These are phyloP conservation scores for Aspergillus biplanus DNA, from an alignment of 495 filamentous ascomycete genomes.

Conservation along the genomic window DNA sequence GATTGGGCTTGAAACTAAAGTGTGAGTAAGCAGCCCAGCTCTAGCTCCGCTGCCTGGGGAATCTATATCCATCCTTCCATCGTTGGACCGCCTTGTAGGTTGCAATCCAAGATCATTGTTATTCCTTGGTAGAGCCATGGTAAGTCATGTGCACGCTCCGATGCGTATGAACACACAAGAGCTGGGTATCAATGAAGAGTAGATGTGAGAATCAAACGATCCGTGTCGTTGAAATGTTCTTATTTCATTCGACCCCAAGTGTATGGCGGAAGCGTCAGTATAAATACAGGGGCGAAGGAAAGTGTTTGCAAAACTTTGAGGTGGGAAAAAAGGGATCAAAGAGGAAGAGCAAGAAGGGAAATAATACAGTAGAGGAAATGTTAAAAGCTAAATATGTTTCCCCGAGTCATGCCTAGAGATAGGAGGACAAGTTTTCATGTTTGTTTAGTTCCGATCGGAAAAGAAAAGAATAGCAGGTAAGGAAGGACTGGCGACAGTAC, in stretches of 20 bases:
- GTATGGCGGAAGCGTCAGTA: conserved; percentile 4
- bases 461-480: background rate
- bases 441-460: background rate
- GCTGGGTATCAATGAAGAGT: background rate
- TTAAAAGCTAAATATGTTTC: background rate
- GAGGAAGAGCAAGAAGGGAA: background rate
- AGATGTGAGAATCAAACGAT: background rate
- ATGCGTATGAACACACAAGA: background rate
- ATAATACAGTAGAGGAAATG: background rate
- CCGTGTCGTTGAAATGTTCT: background rate
- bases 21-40: conserved; percentile 73
- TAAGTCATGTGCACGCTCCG: background rate
- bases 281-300: conserved; percentile 10
- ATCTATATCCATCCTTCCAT: conserved; percentile 25
- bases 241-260: conserved; percentile 13
- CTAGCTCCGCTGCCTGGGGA: conserved; percentile 11
- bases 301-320: too few relatives aligned
- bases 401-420: conserved; percentile 9
- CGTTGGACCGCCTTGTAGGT: conserved; percentile 9
- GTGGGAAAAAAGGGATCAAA: too few relatives aligned
- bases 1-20: conserved; percentile 73
- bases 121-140: conserved; percentile 20
- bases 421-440: conserved; percentile 9
- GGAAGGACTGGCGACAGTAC: background rate
- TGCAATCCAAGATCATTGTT: background rate